Evolutionary conservation across 352 stramenopile species (phyloP).

Genomic region (Globisporangium okanoganense): DNA sequence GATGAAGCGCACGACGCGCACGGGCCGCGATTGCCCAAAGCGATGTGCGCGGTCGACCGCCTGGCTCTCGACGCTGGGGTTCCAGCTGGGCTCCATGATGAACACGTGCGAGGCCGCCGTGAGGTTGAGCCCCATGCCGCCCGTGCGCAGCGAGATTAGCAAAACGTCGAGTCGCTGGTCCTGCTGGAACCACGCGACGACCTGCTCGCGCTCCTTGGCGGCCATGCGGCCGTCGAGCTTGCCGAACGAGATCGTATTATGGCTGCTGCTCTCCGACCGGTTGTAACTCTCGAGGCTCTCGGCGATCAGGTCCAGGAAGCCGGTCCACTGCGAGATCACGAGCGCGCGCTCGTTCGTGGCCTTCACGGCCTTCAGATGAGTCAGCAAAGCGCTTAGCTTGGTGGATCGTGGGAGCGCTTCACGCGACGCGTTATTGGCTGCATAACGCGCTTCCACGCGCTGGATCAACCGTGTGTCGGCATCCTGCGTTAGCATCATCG

Average conservation of each 20-base stretch:
- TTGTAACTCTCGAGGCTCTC: slow-evolving; percentile 40
- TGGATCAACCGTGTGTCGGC: slow-evolving; percentile 19
- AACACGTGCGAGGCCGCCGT: slow-evolving; percentile 91
- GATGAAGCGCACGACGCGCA: slow-evolving; percentile 80
- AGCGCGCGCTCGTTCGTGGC: slow-evolving; percentile 51
- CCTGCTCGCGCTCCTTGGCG: slow-evolving; percentile 54
- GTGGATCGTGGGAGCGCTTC: slow-evolving; percentile 37
- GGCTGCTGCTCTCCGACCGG: not conserved
- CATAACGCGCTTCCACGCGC: slow-evolving; percentile 19
- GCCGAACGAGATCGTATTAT: slow-evolving; percentile 33
- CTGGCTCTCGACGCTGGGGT: slow-evolving; percentile 89
- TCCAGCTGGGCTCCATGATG: slow-evolving; percentile 92
- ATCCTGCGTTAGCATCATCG: slow-evolving; percentile 12
- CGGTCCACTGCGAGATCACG: slow-evolving; percentile 89
- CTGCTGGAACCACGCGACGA: slow-evolving; percentile 55
- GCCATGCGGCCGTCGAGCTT: slow-evolving; percentile 63
- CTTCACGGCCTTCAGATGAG: slow-evolving; percentile 44
- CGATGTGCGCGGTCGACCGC: slow-evolving; percentile 88
- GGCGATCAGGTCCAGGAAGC: slow-evolving; percentile 76
- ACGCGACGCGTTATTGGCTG: not conserved
- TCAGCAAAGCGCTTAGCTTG: slow-evolving; percentile 56
- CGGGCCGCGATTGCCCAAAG: slow-evolving; percentile 70
- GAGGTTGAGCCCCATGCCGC: slow-evolving; percentile 90
- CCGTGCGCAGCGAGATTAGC: slow-evolving; percentile 85
- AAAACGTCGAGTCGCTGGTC: slow-evolving; percentile 71